Conservation (phyloP, 129 eudicot species). For the Calendula officinalis region DNA sequence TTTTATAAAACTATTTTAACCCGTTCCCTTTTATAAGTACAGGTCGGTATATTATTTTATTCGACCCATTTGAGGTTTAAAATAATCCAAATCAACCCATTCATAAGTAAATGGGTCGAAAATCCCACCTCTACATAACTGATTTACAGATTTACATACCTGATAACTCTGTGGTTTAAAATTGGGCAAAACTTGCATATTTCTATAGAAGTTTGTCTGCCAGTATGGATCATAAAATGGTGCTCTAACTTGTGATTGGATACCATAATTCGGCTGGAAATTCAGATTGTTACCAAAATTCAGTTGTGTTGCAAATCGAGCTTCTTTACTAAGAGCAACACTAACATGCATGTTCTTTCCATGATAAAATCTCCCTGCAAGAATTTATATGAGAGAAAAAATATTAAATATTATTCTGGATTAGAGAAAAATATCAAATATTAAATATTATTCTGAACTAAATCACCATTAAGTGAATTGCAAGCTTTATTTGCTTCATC, state of each 20-base stretch:
- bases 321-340: slow-evolving; percentile 32
- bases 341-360: slow-evolving; percentile 36
- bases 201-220: slow-evolving; percentile 18
- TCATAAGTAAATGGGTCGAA: too few relatives aligned
- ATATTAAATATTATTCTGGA: neutral
- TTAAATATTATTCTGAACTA: slow-evolving; percentile 5
- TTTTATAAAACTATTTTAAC: too few relatives aligned
- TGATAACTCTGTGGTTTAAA: slow-evolving; percentile 16
- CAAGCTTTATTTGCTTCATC: slow-evolving; percentile 44
- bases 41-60: too few relatives aligned
- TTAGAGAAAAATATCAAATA: neutral
- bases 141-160: slow-evolving; percentile 12
- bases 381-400: slow-evolving; percentile 19
- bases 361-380: slow-evolving; percentile 33
- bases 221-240: slow-evolving; percentile 24
- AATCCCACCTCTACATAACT: neutral
- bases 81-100: too few relatives aligned
- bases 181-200: slow-evolving; percentile 21
- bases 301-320: slow-evolving; percentile 18
- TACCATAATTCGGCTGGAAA: slow-evolving; percentile 14
- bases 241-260: slow-evolving; percentile 14
- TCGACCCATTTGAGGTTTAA: too few relatives aligned
- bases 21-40: too few relatives aligned
- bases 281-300: slow-evolving; percentile 7
- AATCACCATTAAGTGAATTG: slow-evolving; percentile 41